phyloP scores from a whole-genome alignment of 176 grass and related monocot genomes.

The Bothriochloa decipiens region DNA sequence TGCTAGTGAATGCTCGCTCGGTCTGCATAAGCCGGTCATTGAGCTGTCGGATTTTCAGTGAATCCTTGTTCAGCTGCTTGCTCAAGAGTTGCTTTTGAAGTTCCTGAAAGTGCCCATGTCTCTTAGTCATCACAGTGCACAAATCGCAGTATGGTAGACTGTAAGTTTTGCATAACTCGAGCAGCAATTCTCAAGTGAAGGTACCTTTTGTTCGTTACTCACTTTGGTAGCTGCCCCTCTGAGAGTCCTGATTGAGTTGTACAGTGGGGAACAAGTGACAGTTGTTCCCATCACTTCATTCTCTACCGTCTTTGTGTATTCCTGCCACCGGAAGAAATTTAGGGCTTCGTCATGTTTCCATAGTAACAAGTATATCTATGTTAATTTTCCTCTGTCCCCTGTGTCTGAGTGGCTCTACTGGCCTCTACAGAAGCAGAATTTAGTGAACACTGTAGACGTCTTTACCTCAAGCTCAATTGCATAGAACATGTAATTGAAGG shows the following conservation, averaged over 20 bases:
- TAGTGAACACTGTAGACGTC: background rate
- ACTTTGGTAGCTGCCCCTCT: slow-evolving; percentile 51
- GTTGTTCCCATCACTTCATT: slow-evolving; percentile 45
- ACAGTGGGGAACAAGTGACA: slow-evolving; percentile 70
- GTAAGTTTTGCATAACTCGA: background rate
- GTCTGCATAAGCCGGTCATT: slow-evolving; percentile 85
- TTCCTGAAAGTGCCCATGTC: slow-evolving; percentile 39
- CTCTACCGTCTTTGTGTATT: slow-evolving; percentile 50
- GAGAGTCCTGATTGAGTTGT: slow-evolving; percentile 68
- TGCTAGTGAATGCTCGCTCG: slow-evolving; percentile 78
- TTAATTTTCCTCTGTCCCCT: background rate
- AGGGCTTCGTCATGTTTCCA: background rate
- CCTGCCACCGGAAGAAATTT: slow-evolving; percentile 34
- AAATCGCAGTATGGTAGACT: background rate
- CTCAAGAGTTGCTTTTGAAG: slow-evolving; percentile 46
- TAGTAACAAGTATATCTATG: background rate
- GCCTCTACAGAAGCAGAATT: background rate
- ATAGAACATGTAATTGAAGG: slow-evolving; percentile 77
- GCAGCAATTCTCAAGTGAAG: slow-evolving; percentile 7
- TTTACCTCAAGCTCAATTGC: slow-evolving; percentile 70
- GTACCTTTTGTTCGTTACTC: slow-evolving; percentile 69
- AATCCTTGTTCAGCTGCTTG: slow-evolving; percentile 56
- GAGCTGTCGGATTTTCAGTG: slow-evolving; percentile 62
- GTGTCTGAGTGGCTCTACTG: background rate
- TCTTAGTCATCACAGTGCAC: background rate